Evolutionary conservation across 805 yeast genomes (phyloP), one percentile per base, ranked within the genome.

Genomic region (Lachancea quebecensis): DNA sequence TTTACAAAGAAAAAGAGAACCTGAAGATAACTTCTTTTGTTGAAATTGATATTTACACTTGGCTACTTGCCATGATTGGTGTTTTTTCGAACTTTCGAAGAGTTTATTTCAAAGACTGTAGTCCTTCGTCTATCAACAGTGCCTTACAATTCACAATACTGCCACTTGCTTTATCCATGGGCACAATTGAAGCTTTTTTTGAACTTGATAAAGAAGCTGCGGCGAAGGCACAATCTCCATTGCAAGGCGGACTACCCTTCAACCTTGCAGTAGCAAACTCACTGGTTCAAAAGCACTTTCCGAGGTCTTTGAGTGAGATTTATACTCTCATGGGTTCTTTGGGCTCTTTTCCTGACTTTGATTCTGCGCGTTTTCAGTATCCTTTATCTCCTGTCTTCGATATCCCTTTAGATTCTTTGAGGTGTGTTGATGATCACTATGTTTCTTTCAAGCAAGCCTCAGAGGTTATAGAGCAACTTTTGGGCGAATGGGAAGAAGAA

Each of bases 341-440:
- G 8, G 32, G 38, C 10, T 18, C 41, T 5, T 10, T 17, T 4
- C 17, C 35, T 3, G 18, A 11, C 12, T 18, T 33, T 15, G 31
- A 11, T 8, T 30, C 33, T 11, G n/a, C 32, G 34, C 32, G 42
- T 18, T 14, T 32, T 9, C 25, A 33, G 18, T 33, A 33, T 38
- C 38, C 38, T n/a, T 16, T 33, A 15, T 33, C 46, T 12, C 25
- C 31, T 15, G 14, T 10, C 10, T 44, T 44, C 16, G 47, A 44
- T 30, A 31, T 44, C 5, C 40, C 47, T 11, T 18, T 44, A 31
- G 47, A 39, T 17, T 21, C 38, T 10, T 17, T 44, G 10, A 40
- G 39, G 6, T 10, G 31, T 10, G 43, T 35, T 11, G 37, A 36
- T 10, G 47, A 44, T 35, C 47, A 39, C 18, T 44, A 35, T 33